Evolutionary conservation across 2,329 filamentous ascomycete genomes (phyloP).

Genomic region (Pseudogymnoascus sp.): DNA sequence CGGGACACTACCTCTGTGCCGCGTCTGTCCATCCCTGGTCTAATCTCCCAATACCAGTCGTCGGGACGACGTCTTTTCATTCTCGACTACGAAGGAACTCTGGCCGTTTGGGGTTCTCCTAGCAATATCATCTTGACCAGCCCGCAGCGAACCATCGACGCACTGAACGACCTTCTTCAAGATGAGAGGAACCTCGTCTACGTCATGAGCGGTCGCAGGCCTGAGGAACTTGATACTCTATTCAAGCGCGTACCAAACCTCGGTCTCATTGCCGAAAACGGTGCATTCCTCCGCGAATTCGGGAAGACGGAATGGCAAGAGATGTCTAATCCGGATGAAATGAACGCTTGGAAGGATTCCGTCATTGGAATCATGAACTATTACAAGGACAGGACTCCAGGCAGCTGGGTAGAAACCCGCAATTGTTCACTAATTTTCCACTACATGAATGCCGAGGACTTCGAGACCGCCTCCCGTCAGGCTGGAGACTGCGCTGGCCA

Average conservation of each 20-base stretch:
- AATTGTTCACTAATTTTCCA: slow-evolving; percentile 88
- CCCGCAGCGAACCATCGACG: slow-evolving; percentile 71
- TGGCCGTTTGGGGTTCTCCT: slow-evolving; percentile 79
- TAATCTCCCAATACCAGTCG: slow-evolving; percentile 57
- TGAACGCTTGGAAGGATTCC: slow-evolving; percentile 71
- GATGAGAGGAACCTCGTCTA: slow-evolving; percentile 82
- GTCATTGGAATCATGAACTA: slow-evolving; percentile 79
- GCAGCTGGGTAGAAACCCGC: slow-evolving; percentile 81
- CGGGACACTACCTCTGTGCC: slow-evolving; percentile 82
- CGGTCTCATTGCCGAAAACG: slow-evolving; percentile 89
- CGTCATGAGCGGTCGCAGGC: slow-evolving; percentile 82
- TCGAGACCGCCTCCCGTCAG: slow-evolving; percentile 63
- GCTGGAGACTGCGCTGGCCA: slow-evolving; percentile 87
- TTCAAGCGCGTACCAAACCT: slow-evolving; percentile 77
- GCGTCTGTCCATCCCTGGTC: slow-evolving; percentile 60
- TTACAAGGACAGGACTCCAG: slow-evolving; percentile 81
- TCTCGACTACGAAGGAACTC: slow-evolving; percentile 86
- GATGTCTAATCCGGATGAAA: slow-evolving; percentile 63
- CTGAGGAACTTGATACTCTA: slow-evolving; percentile 77
- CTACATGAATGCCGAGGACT: slow-evolving; percentile 74
- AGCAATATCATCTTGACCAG: slow-evolving; percentile 78
- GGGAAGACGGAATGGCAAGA: slow-evolving; percentile 63
- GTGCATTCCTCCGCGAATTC: slow-evolving; percentile 74
- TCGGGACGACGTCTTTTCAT: slow-evolving; percentile 71
- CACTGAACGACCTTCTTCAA: slow-evolving; percentile 69